Conservation (phyloP, 1,139 yeast genomes). For the Lodderomyces theae region DNA sequence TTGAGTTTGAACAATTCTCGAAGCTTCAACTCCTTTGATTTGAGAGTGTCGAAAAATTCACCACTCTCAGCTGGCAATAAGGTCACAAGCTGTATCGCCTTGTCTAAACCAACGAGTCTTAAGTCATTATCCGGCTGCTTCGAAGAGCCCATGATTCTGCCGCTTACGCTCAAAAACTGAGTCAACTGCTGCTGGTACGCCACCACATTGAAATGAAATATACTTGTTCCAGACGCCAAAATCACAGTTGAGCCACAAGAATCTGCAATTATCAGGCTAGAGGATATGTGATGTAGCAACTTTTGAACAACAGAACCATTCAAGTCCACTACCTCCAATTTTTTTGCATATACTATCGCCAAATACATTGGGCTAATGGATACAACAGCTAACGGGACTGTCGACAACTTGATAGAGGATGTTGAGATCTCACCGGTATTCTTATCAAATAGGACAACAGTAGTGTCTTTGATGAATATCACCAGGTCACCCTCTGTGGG, state of each 20-base stretch:
- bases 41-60: slow-evolving; percentile 15
- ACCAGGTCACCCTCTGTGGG: slow-evolving; percentile 17
- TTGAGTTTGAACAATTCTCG: slow-evolving; percentile 34
- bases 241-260: slow-evolving; percentile 20
- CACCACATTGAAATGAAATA: slow-evolving; percentile 31
- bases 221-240: slow-evolving; percentile 25
- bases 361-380: slow-evolving; percentile 47
- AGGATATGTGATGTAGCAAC: slow-evolving; percentile 32
- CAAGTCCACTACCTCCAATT: slow-evolving; percentile 45
- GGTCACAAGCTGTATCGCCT: slow-evolving; percentile 33
- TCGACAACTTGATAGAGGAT: slow-evolving; percentile 25
- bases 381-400: slow-evolving; percentile 33
- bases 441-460: slow-evolving; percentile 19
- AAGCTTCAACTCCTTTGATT: slow-evolving; percentile 30
- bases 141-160: slow-evolving; percentile 18
- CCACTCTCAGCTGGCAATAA: slow-evolving; percentile 18
- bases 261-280: slow-evolving; percentile 20
- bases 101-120: slow-evolving; percentile 35
- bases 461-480: slow-evolving; percentile 30
- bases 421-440: slow-evolving; percentile 12
- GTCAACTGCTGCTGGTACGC: slow-evolving; percentile 42
- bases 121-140: slow-evolving; percentile 29
- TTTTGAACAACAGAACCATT: slow-evolving; percentile 45
- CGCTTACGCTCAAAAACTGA: slow-evolving; percentile 31
- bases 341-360: slow-evolving; percentile 36